Base-by-base conservation (phyloP, 2,329 filamentous ascomycete species). In the Akanthomyces uredinophilus region DNA sequence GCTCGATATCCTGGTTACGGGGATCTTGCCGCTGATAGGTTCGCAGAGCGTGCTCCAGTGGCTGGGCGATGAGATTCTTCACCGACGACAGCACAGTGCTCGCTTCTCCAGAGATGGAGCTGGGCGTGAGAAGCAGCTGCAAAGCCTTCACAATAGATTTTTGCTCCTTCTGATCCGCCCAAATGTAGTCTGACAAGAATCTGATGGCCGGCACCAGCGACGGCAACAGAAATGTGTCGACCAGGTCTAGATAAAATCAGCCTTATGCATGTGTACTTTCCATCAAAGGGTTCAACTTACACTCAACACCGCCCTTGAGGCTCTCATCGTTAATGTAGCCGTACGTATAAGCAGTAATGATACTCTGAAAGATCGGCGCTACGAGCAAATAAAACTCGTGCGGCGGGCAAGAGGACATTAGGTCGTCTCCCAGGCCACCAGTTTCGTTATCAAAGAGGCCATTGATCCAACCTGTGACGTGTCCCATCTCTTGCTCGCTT, bases 381-480 rank as follows among this genome's bases (percentile, higher is more conserved):
- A 92, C 86, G 4, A 95, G 80, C 20, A 90, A 77, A 68, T 94
- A 94, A 70, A 95, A 95, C 44, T 92, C 87, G 69, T 93, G 90
- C 1, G 91, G 91, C 1, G 88, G 87, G 68, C 91, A 95, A 1
- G 89, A 89, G 10, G 89, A 87, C 84, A 94, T 91, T 8, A 94
- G 78, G 63, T 94, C 91, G 68, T 95, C 91, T 8, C 87, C 87
- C 3, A 95, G 83, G 0, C 89, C 89, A 41, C 86, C 85, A 14
- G 86, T 83, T 67, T 93, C 90, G 8, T 83, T 86, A 65, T 91
- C 87, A 67, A 92, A 94, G 3, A 96, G 81, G 0, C 89, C 90
- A 35, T 86, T 85, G 24, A 94, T 86, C 91, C 91, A 96, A 32
- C 86, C 87, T 50, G 82, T 82, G 0, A 95, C 76, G 66, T 91